Evolutionary conservation across 1,284 basidiomycete genomes (phyloP).

Genomic region (Moesziomyces parantarcticus): DNA sequence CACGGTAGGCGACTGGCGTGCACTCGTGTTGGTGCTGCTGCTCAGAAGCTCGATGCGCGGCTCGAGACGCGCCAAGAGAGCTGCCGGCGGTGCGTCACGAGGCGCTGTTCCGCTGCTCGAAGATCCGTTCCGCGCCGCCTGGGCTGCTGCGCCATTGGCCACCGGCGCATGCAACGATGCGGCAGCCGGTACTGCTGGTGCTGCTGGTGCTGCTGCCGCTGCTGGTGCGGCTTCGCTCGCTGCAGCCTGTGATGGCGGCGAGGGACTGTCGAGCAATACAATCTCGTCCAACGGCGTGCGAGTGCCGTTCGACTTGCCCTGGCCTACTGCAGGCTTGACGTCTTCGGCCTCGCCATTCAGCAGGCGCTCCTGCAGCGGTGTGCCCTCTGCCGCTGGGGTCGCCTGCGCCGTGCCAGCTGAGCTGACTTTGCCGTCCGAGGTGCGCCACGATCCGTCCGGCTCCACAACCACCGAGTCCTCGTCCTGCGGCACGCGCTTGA

Average conservation of each 20-base stretch:
- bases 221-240: background rate
- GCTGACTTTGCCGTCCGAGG: conserved; percentile 80
- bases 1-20: conserved; percentile 16
- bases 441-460: conserved; percentile 94
- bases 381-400: conserved; percentile 15
- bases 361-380: conserved; percentile 14
- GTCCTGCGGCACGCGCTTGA: conserved; percentile 79
- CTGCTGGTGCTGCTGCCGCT: conserved; percentile 2
- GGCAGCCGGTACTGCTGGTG: background rate
- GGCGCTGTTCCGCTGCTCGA: background rate
- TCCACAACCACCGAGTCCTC: conserved; percentile 94
- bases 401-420: conserved; percentile 29
- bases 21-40: conserved; percentile 31
- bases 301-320: conserved; percentile 8
- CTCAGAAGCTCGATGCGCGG: conserved; percentile 27
- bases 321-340: conserved; percentile 12
- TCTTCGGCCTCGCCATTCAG: conserved; percentile 10
- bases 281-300: conserved; percentile 20
- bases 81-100: background rate
- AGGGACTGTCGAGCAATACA: conserved; percentile 41
- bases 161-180: background rate
- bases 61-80: conserved; percentile 11
- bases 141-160: background rate
- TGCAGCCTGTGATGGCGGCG: conserved; percentile 16
- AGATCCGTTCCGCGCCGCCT: conserved; percentile 8